A percentile compares a stretch with the other conserved stretches of the same genome.
phyloP scores from a whole-genome alignment of 495 filamentous ascomycete genomes.

The Trichoderma virens region DNA sequence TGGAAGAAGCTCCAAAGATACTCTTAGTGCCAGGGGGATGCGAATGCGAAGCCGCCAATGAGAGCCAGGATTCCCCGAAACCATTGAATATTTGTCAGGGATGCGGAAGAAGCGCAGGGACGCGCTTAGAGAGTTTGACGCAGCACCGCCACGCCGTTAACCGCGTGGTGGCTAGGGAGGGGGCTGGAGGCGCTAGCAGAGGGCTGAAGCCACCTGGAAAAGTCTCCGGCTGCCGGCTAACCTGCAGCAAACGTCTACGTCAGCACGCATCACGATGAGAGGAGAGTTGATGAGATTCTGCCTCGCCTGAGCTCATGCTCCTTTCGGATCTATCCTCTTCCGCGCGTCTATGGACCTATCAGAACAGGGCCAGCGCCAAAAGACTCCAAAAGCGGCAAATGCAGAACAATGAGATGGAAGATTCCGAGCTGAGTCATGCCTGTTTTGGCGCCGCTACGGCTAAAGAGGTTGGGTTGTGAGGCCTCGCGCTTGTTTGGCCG shows the following conservation, averaged over 20 bases:
- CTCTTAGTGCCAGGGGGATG: too few relatives aligned
- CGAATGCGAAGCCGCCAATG: too few relatives aligned
- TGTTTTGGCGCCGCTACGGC: too few relatives aligned
- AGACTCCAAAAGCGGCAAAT: background rate
- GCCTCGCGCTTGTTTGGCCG: background rate
- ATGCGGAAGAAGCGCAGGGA: background rate
- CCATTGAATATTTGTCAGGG: background rate
- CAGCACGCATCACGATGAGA: background rate
- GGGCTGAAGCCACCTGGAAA: too few relatives aligned
- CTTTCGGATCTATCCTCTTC: slow-evolving; percentile 1
- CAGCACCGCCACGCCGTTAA: background rate
- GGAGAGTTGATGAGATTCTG: background rate
- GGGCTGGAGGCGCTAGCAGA: background rate
- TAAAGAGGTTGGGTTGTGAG: background rate
- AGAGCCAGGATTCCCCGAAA: too few relatives aligned
- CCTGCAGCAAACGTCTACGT: too few relatives aligned
- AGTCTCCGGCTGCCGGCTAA: too few relatives aligned
- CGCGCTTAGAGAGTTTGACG: background rate
- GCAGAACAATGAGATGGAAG: background rate
- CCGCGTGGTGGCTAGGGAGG: background rate
- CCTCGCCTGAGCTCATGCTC: background rate
- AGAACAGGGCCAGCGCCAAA: background rate
- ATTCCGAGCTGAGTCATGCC: background rate
- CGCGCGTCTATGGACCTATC: background rate
- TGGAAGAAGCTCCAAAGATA: too few relatives aligned